These are phyloP conservation scores for Geotrichum phurueaensis DNA, from an alignment of 1,139 yeast genomes.

Conservation along the genomic window DNA sequence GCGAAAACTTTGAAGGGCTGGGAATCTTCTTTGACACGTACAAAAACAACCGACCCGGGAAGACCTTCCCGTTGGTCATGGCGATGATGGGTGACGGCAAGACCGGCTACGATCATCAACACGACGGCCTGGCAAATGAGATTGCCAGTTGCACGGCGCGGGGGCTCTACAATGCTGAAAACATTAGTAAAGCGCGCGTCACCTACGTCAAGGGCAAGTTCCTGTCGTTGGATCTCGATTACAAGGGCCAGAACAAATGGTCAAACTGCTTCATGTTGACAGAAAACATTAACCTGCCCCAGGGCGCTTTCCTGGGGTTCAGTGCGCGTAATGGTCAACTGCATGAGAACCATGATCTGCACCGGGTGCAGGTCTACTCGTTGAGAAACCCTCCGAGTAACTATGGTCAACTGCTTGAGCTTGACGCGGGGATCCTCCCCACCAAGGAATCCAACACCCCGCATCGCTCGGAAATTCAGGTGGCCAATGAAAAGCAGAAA, in stretches of 20 bases:
- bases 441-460: neutral
- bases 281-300: slow-evolving; percentile 38
- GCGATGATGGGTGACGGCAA: slow-evolving; percentile 66
- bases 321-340: slow-evolving; percentile 85
- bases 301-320: slow-evolving; percentile 50
- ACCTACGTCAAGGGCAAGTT: slow-evolving; percentile 60
- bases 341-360: slow-evolving; percentile 43
- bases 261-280: slow-evolving; percentile 59
- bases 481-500: slow-evolving; percentile 9
- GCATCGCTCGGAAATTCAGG: slow-evolving; percentile 28
- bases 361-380: slow-evolving; percentile 30
- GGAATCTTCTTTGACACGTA: slow-evolving; percentile 77
- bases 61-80: slow-evolving; percentile 62
- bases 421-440: slow-evolving; percentile 19
- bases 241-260: slow-evolving; percentile 54
- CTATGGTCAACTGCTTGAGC: slow-evolving; percentile 33
- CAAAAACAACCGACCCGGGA: slow-evolving; percentile 60
- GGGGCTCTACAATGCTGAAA: slow-evolving; percentile 45
- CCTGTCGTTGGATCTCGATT: slow-evolving; percentile 64
- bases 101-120: slow-evolving; percentile 52
- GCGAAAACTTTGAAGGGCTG: slow-evolving; percentile 61
- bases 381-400: slow-evolving; percentile 29
- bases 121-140: slow-evolving; percentile 69
- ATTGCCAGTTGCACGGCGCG: slow-evolving; percentile 66
- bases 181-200: slow-evolving; percentile 50